A percentile compares a stretch with the other conserved stretches of the same genome.
phyloP scores from a whole-genome alignment of 345 rosid species.

The Excoecaria agallocha region DNA sequence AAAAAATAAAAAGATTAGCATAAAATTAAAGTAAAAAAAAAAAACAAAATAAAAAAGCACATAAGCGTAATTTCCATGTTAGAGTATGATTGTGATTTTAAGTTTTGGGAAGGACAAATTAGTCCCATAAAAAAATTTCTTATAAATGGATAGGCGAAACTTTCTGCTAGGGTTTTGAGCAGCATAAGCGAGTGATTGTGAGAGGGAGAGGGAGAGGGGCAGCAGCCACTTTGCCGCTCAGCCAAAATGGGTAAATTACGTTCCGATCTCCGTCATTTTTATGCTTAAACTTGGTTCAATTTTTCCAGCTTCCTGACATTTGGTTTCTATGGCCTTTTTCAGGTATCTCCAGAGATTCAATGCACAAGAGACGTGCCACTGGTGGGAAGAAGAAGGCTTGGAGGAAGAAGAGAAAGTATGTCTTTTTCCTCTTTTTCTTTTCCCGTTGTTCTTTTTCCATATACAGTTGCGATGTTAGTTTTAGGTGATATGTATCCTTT shows the following conservation, averaged over 20 bases:
- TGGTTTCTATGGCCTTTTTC: not conserved
- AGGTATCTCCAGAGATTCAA: constrained; percentile 67
- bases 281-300: not conserved
- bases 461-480: not conserved
- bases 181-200: not conserved
- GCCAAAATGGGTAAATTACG: constrained; percentile 7
- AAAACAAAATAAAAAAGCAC: no score
- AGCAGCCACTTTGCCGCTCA: constrained; percentile 6
- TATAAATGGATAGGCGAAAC: not conserved
- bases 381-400: constrained; percentile 69
- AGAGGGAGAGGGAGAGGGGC: no score
- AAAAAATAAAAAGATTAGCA: no score
- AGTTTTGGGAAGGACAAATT: not conserved
- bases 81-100: not conserved
- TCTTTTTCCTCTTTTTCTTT: no score
- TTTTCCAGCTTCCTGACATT: not conserved
- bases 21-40: no score
- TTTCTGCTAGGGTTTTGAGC: constrained; percentile 1
- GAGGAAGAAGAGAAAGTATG: constrained; percentile 72
- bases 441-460: not conserved
- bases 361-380: constrained; percentile 79
- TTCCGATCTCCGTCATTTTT: not conserved
- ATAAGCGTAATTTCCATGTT: no score
- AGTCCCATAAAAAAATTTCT: not conserved
- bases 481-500: not conserved